Evolutionary conservation across 371 early-diverging fungal genomes (phyloP).

Genomic region (Smittium culicis): DNA sequence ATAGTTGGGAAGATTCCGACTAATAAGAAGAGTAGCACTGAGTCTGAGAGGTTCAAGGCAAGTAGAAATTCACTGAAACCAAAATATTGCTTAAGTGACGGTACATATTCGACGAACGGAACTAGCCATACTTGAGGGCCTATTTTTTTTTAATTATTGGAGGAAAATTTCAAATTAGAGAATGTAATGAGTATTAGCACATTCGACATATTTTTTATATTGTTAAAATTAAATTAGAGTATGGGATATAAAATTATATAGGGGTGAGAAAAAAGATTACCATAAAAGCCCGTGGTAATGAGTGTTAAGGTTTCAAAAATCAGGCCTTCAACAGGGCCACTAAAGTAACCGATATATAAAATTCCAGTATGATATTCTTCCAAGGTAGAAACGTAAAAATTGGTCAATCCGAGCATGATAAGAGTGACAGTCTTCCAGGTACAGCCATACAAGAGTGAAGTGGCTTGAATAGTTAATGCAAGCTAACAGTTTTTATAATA

Average conservation of each 20-base stretch:
- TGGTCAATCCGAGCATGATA: conserved; percentile 44
- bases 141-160: neutral
- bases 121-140: neutral
- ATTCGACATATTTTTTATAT: neutral
- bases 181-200: neutral
- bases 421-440: conserved; percentile 57
- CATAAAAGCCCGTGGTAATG: conserved; percentile 54
- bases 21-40: conserved; percentile 28
- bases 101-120: neutral
- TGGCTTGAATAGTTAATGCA: conserved; percentile 32
- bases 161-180: neutral
- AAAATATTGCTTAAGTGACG: conserved; percentile 4
- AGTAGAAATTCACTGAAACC: conserved; percentile 37
- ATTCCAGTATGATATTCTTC: conserved; percentile 91
- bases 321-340: conserved; percentile 95
- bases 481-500: no score
- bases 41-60: conserved; percentile 19
- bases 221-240: neutral
- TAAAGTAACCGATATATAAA: conserved; percentile 80
- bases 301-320: conserved; percentile 41
- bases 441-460: conserved; percentile 55
- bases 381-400: conserved; percentile 90
- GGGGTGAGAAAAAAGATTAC: conserved; percentile 20
- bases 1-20: conserved; percentile 44
- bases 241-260: neutral